Evolutionary conservation across 2,329 filamentous ascomycete species (phyloP).

Genomic region (Microsporum ferrugineum): DNA sequence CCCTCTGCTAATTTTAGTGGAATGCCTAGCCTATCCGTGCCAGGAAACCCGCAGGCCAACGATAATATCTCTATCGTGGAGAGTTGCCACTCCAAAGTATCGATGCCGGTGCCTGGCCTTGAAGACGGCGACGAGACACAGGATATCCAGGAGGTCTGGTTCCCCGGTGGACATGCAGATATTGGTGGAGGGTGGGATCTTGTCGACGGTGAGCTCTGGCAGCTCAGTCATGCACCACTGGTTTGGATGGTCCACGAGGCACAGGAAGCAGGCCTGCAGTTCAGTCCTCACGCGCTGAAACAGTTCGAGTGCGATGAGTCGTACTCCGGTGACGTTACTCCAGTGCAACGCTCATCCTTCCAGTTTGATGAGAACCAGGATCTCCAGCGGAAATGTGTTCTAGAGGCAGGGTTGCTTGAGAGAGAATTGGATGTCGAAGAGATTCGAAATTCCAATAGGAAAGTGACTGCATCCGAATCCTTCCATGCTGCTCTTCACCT

Average conservation of each 20-base stretch:
- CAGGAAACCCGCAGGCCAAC: background rate
- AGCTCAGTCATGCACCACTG: conserved; percentile 41
- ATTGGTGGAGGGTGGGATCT: conserved; percentile 44
- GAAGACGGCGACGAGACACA: conserved; percentile 22
- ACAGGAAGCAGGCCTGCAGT: conserved; percentile 53
- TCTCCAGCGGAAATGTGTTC: background rate
- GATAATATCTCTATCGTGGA: conserved; percentile 1
- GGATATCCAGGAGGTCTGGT: conserved; percentile 45
- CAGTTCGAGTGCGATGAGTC: conserved; percentile 52
- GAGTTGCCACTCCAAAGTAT: background rate
- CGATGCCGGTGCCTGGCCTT: background rate
- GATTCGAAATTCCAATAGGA: background rate
- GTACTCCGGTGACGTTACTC: conserved; percentile 27
- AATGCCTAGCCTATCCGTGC: background rate
- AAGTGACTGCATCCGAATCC: conserved; percentile 20
- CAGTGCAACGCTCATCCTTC: conserved; percentile 19
- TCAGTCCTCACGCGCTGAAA: conserved; percentile 57
- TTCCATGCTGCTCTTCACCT: conserved; percentile 51
- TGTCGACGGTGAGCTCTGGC: conserved; percentile 19
- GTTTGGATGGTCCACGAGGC: conserved; percentile 46
- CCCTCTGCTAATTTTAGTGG: background rate
- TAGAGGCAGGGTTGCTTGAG: background rate
- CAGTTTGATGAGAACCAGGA: background rate
- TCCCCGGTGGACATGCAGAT: conserved; percentile 44
- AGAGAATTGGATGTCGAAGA: background rate